A percentile compares a stretch with the other conserved stretches of the same genome.
phyloP scores from a whole-genome alignment of 73 alveolate species.

The Paramecium tetraurelia region DNA sequence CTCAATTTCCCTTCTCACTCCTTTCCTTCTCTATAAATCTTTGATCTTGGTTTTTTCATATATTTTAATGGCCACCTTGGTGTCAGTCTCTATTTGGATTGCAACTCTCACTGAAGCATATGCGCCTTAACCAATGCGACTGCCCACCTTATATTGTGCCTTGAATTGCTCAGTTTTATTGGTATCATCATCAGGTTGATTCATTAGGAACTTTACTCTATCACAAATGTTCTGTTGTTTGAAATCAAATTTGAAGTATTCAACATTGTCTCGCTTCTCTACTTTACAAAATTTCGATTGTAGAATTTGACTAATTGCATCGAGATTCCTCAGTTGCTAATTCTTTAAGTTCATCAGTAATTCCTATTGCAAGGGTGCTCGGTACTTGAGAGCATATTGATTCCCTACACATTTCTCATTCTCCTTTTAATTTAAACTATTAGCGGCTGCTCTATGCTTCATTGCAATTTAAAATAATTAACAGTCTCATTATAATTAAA shows the following conservation, averaged over 20 bases:
- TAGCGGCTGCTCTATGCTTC: not conserved
- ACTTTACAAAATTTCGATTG: constrained; percentile 13
- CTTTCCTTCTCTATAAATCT: constrained; percentile 83
- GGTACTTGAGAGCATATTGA: not conserved
- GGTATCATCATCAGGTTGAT: constrained; percentile 38
- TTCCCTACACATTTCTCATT: not conserved
- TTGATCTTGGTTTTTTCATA: constrained; percentile 85
- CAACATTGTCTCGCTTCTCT: constrained; percentile 1
- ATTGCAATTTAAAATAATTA: not conserved
- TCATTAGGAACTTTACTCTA: not conserved
- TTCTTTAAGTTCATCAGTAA: not conserved
- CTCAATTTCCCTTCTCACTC: constrained; percentile 88
- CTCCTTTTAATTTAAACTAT: not conserved
- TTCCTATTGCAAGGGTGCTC: not conserved
- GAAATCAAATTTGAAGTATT: constrained; percentile 34
- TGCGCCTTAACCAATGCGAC: constrained; percentile 62
- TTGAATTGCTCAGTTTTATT: constrained; percentile 52
- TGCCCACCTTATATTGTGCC: constrained; percentile 55
- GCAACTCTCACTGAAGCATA: constrained; percentile 68
- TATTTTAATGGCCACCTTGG: constrained; percentile 73
- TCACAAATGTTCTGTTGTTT: not conserved
- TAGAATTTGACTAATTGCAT: constrained; percentile 1
- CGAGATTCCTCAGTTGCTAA: not conserved
- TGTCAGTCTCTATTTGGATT: not conserved
- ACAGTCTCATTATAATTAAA: not conserved